A percentile compares a stretch with the other conserved stretches of the same genome.
These are phyloP conservation scores for Grosmannia penicillata DNA, from an alignment of 2,329 filamentous ascomycete genomes.

Conservation along the genomic window DNA sequence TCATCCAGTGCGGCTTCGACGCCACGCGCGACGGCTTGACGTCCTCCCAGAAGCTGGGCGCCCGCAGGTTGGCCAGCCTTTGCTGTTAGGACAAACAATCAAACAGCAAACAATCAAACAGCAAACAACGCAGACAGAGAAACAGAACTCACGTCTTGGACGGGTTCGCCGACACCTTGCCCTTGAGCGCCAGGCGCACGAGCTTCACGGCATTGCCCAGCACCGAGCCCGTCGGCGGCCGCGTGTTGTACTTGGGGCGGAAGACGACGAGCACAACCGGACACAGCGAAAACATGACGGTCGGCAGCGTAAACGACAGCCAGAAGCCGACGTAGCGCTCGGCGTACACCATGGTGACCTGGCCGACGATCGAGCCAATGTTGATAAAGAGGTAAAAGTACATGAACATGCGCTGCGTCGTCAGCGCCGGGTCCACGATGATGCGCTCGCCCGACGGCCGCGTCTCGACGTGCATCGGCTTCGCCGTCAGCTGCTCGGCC, in stretches of 20 bases:
- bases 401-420: conserved; percentile 51
- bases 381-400: conserved; percentile 54
- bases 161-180: conserved; percentile 55
- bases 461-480: conserved; percentile 38
- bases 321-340: conserved; percentile 65
- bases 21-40: conserved; percentile 48
- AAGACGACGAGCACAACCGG: conserved; percentile 47
- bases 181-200: conserved; percentile 48
- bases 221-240: conserved; percentile 51
- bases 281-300: conserved; percentile 46
- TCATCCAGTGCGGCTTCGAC: conserved; percentile 54
- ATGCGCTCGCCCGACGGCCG: conserved; percentile 43
- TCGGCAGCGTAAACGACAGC: conserved; percentile 53
- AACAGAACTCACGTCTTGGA: conserved; percentile 27
- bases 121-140: neutral
- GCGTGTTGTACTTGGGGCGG: conserved; percentile 40
- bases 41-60: conserved; percentile 45
- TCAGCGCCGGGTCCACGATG: conserved; percentile 54
- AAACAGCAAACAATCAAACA: neutral
- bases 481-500: conserved; percentile 50
- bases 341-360: conserved; percentile 54
- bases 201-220: conserved; percentile 48
- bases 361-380: conserved; percentile 48
- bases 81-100: conserved; percentile 23
- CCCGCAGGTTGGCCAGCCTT: conserved; percentile 27